A percentile compares a stretch with the other conserved stretches of the same genome.
Evolutionary conservation across 495 filamentous ascomycete genomes (phyloP).

Genomic region (Tetracladium marchalianum): DNA sequence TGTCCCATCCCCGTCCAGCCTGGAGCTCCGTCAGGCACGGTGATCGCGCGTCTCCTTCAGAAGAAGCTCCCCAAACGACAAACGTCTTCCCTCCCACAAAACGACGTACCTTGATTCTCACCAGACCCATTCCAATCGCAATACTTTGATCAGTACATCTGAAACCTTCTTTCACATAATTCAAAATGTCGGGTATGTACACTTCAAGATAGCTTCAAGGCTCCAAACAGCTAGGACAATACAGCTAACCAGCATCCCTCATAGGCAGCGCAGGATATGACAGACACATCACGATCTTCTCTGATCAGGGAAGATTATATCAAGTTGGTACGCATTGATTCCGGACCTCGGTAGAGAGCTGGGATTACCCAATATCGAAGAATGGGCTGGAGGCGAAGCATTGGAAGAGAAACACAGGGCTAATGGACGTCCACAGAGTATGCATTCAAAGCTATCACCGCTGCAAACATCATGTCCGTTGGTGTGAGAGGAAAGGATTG

Average conservation of each 20-base stretch:
- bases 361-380: slow-evolving; percentile 9
- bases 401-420: not conserved
- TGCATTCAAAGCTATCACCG: slow-evolving; percentile 99
- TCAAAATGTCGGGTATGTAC: slow-evolving; percentile 30
- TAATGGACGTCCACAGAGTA: slow-evolving; percentile 56
- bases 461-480: slow-evolving; percentile 96
- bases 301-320: slow-evolving; percentile 93
- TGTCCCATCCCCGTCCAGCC: too few relatives aligned
- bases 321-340: slow-evolving; percentile 74
- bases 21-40: too few relatives aligned
- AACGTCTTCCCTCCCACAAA: too few relatives aligned
- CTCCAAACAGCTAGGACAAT: not conserved
- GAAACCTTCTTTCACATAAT: not conserved
- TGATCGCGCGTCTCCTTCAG: too few relatives aligned
- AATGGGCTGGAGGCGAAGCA: not conserved
- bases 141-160: too few relatives aligned
- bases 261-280: slow-evolving; percentile 93
- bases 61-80: too few relatives aligned
- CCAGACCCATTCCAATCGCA: too few relatives aligned
- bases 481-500: slow-evolving; percentile 94
- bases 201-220: slow-evolving; percentile 4
- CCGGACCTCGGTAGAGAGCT: not conserved
- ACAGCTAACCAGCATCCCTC: slow-evolving; percentile 11
- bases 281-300: slow-evolving; percentile 99
- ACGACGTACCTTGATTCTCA: too few relatives aligned